A percentile compares a stretch with the other conserved stretches of the same genome.
These are phyloP conservation scores for Penicillium alfredii DNA, from an alignment of 495 filamentous ascomycete genomes.

Conservation along the genomic window DNA sequence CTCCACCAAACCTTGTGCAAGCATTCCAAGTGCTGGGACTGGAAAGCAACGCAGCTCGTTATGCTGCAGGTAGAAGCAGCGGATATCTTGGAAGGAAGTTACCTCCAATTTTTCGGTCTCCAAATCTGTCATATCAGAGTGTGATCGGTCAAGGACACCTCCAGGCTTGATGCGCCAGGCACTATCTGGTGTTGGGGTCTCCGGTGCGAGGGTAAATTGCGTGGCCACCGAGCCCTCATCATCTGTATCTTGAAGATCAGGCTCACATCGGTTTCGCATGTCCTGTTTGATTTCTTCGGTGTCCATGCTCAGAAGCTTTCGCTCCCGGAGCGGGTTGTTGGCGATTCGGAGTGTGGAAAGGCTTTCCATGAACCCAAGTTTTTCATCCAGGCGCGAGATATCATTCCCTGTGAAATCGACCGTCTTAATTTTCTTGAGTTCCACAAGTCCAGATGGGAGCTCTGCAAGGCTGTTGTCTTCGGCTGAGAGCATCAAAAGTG, in stretches of 20 bases:
- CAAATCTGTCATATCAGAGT: conserved; percentile 51
- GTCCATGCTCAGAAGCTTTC: conserved; percentile 71
- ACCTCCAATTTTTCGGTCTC: conserved; percentile 40
- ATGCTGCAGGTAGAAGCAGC: conserved; percentile 62
- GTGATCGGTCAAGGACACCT: conserved; percentile 68
- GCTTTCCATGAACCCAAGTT: conserved; percentile 73
- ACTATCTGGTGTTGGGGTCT: conserved; percentile 27
- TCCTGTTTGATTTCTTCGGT: conserved; percentile 78
- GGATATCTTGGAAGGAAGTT: conserved; percentile 42
- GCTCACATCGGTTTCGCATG: conserved; percentile 63
- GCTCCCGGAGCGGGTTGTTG: conserved; percentile 83
- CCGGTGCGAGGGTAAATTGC: conserved; percentile 41
- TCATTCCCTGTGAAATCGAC: conserved; percentile 82
- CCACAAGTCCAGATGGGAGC: conserved; percentile 68
- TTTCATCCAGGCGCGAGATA: conserved; percentile 65
- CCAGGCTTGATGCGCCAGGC: conserved; percentile 62
- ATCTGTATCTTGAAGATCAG: conserved; percentile 41
- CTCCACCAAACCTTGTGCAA: conserved; percentile 61
- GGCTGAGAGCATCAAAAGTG: conserved; percentile 63
- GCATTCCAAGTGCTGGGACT: conserved; percentile 52
- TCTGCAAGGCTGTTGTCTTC: conserved; percentile 73
- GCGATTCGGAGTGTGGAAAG: conserved; percentile 66
- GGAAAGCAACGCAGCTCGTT: conserved; percentile 71
- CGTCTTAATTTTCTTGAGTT: conserved; percentile 58
- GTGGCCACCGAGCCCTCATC: conserved; percentile 42